A percentile compares a stretch with the other conserved stretches of the same genome.
Conservation (phyloP, 108 stramenopile species). For the Pinguiococcus pyrenoidosus region DNA sequence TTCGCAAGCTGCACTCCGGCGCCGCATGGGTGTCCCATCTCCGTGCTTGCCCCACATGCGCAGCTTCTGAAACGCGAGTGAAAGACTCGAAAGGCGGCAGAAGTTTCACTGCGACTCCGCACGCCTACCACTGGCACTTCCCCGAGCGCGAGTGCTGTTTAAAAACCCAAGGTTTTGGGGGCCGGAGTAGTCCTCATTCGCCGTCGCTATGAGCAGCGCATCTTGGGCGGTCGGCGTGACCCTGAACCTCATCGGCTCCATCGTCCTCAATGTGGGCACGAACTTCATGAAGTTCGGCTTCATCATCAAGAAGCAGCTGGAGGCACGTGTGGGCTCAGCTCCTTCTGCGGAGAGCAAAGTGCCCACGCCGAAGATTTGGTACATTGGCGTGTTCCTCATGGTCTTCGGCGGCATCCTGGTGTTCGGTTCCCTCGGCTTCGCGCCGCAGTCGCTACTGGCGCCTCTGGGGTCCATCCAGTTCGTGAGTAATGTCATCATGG, state of each 20-base stretch:
- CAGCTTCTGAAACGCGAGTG: too few relatives aligned
- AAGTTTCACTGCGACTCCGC: too few relatives aligned
- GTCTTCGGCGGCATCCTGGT: constrained; percentile 48
- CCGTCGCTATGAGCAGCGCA: too few relatives aligned
- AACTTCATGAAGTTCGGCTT: constrained; percentile 48
- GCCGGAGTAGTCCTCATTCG: too few relatives aligned
- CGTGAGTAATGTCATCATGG: constrained; percentile 54
- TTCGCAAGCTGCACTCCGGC: too few relatives aligned
- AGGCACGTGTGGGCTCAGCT: too few relatives aligned
- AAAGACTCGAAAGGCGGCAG: too few relatives aligned
- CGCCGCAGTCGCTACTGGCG: constrained; percentile 52
- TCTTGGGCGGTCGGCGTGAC: constrained; percentile 43
- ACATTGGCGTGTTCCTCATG: constrained; percentile 43
- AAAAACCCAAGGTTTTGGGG: too few relatives aligned
- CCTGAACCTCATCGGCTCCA: constrained; percentile 47
- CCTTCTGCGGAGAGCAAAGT: neutral
- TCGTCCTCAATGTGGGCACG: constrained; percentile 58
- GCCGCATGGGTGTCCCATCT: too few relatives aligned
- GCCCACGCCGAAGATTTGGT: constrained; percentile 24
- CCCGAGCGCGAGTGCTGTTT: too few relatives aligned
- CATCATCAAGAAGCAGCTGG: constrained; percentile 15
- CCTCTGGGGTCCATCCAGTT: constrained; percentile 57
- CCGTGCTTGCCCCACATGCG: too few relatives aligned
- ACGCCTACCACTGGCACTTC: too few relatives aligned
- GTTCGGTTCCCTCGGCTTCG: constrained; percentile 54